Percentiles rank a stretch among this genome's conserved stretches.
These are phyloP conservation scores for Rhizoclosmatium sp. DNA, from an alignment of 192 early-diverging fungal species.

Conservation along the genomic window DNA sequence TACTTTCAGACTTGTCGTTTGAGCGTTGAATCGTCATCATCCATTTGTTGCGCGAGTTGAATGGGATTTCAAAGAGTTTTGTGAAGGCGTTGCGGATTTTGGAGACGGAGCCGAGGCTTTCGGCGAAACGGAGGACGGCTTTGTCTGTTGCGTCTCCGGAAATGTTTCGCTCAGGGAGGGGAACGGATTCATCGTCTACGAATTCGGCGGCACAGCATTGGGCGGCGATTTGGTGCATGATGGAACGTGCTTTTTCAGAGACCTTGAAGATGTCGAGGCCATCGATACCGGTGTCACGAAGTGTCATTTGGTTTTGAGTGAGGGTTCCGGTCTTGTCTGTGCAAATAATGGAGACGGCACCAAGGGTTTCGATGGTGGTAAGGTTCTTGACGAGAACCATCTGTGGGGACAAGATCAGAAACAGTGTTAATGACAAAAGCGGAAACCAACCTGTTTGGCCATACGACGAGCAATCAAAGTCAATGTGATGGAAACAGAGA, in stretches of 20 bases:
- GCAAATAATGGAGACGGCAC: conserved; percentile 74
- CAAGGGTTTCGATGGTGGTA: conserved; percentile 89
- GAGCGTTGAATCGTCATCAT: conserved; percentile 74
- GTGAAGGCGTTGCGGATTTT: conserved; percentile 35
- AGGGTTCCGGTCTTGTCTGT: conserved; percentile 96
- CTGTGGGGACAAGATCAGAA: conserved; percentile 9
- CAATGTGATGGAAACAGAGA: conserved; percentile 77
- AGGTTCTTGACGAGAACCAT: conserved; percentile 83
- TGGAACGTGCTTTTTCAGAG: background rate
- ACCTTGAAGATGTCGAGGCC: conserved; percentile 1
- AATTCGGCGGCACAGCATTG: conserved; percentile 78
- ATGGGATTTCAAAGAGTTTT: conserved; percentile 91
- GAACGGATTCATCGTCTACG: conserved; percentile 57
- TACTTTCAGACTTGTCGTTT: background rate
- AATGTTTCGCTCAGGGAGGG: conserved; percentile 65
- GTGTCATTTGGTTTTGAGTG: conserved; percentile 78
- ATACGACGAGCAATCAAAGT: conserved; percentile 80
- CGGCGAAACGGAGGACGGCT: conserved; percentile 42
- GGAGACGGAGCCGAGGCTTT: conserved; percentile 44
- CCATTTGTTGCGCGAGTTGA: conserved; percentile 93
- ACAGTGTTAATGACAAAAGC: background rate
- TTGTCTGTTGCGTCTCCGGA: conserved; percentile 55
- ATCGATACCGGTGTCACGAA: conserved; percentile 14
- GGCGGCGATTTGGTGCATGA: conserved; percentile 22
- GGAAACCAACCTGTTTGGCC: conserved; percentile 44